Conservation (phyloP, 164 flowering plant species). For the Vitis rotundifolia region DNA sequence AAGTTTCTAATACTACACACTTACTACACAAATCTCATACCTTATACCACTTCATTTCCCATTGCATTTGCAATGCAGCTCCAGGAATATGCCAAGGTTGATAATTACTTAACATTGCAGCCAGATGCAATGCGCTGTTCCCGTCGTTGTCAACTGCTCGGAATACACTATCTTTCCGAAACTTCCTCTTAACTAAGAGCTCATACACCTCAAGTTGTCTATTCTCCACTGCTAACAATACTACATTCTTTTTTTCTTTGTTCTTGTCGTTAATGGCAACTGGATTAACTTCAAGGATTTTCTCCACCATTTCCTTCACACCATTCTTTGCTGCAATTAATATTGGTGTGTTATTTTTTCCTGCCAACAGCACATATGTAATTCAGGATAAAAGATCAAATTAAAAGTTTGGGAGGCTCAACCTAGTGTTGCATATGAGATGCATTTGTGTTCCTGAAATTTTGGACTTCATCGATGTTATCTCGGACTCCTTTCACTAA, state of each 20-base stretch:
- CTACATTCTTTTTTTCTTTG: conserved; percentile 8
- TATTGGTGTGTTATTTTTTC: conserved; percentile 3
- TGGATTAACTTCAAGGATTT: conserved; percentile 16
- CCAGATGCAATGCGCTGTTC: conserved; percentile 14
- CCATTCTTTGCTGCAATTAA: conserved; percentile 20
- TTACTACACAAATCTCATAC: too few species aligned
- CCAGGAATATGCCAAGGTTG: conserved; percentile 20
- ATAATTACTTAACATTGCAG: conserved; percentile 2
- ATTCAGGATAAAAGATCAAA: too few species aligned
- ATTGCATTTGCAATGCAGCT: background rate
- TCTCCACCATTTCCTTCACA: conserved; percentile 19
- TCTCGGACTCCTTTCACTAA: too few species aligned
- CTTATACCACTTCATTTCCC: too few species aligned
- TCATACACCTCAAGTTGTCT: conserved; percentile 8
- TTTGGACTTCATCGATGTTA: too few species aligned
- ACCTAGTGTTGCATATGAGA: too few species aligned
- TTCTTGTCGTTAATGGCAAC: conserved; percentile 20
- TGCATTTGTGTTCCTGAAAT: too few species aligned
- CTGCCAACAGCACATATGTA: too few species aligned
- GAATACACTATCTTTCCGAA: background rate
- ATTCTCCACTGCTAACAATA: conserved; percentile 21
- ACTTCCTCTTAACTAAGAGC: conserved; percentile 1
- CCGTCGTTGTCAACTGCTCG: conserved; percentile 12
- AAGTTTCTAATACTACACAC: too few species aligned
- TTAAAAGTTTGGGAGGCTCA: too few species aligned